Evolutionary conservation across 345 rosid genomes (phyloP).

Genomic region (Linum usitatissimum): DNA sequence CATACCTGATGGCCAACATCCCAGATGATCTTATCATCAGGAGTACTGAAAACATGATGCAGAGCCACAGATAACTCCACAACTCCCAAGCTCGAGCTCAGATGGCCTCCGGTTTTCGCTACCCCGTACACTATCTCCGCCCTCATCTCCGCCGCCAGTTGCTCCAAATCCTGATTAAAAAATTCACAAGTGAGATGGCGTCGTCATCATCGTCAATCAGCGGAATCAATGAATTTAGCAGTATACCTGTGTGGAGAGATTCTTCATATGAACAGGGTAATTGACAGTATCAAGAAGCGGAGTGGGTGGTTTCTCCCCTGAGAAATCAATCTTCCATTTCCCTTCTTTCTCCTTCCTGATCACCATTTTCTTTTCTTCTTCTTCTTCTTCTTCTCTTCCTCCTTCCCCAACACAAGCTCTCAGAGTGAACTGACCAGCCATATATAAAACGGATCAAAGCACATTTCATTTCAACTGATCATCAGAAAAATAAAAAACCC

Average conservation of each 20-base stretch:
- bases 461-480: background rate
- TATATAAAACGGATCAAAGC: background rate
- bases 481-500: background rate
- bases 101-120: constrained; percentile 56
- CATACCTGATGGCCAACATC: constrained; percentile 77
- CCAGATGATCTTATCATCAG: constrained; percentile 67
- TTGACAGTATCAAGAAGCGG: constrained; percentile 66
- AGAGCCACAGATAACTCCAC: constrained; percentile 52
- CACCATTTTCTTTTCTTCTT: constrained; percentile 20
- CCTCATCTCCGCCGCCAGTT: constrained; percentile 52
- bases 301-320: constrained; percentile 44
- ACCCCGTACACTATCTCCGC: constrained; percentile 47
- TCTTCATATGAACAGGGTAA: constrained; percentile 69
- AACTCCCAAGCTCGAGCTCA: constrained; percentile 57
- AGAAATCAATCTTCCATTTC: constrained; percentile 32
- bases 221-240: background rate
- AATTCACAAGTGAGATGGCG: no score
- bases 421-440: constrained; percentile 28
- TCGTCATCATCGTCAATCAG: background rate
- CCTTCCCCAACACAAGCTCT: constrained; percentile 30
- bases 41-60: constrained; percentile 53
- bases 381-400: background rate
- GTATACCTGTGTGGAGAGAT: constrained; percentile 41
- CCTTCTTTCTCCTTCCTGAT: constrained; percentile 27
- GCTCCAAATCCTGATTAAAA: constrained; percentile 45